phyloP scores from a whole-genome alignment of 2,329 filamentous ascomycete species.

The Tolypocladium paradoxum region DNA sequence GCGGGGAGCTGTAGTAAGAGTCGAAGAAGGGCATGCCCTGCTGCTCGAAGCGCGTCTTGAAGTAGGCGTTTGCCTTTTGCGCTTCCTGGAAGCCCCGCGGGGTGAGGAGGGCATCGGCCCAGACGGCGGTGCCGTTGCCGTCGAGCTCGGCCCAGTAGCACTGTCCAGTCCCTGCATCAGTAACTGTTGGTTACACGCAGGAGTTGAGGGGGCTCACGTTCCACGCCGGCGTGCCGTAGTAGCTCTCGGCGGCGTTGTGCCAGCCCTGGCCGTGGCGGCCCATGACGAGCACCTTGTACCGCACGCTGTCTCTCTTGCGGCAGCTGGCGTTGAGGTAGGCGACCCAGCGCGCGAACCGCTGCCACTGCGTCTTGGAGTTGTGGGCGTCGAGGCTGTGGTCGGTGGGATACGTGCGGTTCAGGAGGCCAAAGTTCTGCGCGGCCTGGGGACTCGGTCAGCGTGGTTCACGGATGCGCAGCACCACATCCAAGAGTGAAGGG shows the following conservation, averaged over 20 bases:
- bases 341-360: constrained; percentile 51
- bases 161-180: constrained; percentile 16
- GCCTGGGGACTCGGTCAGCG: constrained; percentile 27
- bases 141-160: constrained; percentile 56
- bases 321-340: constrained; percentile 36
- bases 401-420: constrained; percentile 50
- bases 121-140: constrained; percentile 51
- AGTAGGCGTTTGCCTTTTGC: constrained; percentile 46
- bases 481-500: not conserved
- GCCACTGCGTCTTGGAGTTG: constrained; percentile 46
- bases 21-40: constrained; percentile 50
- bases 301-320: constrained; percentile 27
- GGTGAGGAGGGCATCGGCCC: constrained; percentile 56
- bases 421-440: constrained; percentile 52
- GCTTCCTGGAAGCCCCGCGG: constrained; percentile 46
- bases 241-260: constrained; percentile 52
- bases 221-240: constrained; percentile 59
- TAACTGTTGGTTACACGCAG: constrained; percentile 5
- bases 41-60: constrained; percentile 37
- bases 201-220: constrained; percentile 35
- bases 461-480: not conserved
- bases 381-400: constrained; percentile 31
- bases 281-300: constrained; percentile 58
- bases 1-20: constrained; percentile 53
- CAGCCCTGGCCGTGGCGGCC: constrained; percentile 61